A percentile compares a stretch with the other conserved stretches of the same genome.
Evolutionary conservation across 164 flowering plant genomes (phyloP).

Genomic region (Dillenia suffruticosa): DNA sequence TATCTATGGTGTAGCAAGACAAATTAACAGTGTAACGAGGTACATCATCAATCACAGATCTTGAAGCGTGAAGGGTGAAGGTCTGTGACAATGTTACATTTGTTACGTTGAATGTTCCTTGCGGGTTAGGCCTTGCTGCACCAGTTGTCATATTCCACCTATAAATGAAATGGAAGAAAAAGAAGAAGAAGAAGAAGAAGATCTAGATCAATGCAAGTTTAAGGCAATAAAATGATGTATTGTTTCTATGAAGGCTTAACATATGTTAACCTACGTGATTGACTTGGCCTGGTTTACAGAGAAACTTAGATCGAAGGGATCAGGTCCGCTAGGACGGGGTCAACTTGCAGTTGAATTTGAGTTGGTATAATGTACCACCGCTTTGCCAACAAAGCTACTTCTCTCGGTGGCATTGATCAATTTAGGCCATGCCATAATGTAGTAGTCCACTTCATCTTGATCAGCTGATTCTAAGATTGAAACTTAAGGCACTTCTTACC

Average conservation of each 20-base stretch:
- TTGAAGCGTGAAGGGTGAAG: slow-evolving; percentile 36
- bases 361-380: slow-evolving; percentile 38
- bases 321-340: slow-evolving; percentile 43
- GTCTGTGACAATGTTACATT: slow-evolving; percentile 45
- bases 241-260: too few species aligned
- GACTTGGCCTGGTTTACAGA: slow-evolving; percentile 61
- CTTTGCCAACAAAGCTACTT: slow-evolving; percentile 22
- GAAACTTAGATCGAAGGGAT: slow-evolving; percentile 38
- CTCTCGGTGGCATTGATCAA: slow-evolving; percentile 10
- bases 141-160: slow-evolving; percentile 69
- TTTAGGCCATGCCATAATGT: slow-evolving; percentile 56
- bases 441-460: slow-evolving; percentile 41
- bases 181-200: too few species aligned
- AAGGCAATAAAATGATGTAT: too few species aligned
- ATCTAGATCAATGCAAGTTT: too few species aligned
- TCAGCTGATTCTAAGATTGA: slow-evolving; percentile 65
- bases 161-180: neutral
- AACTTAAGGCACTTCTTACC: slow-evolving; percentile 41
- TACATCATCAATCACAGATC: slow-evolving; percentile 13
- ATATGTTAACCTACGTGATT: slow-evolving; percentile 32
- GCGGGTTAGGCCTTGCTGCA: slow-evolving; percentile 83
- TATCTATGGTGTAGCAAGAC: slow-evolving; percentile 33
- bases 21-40: slow-evolving; percentile 39
- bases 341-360: slow-evolving; percentile 25
- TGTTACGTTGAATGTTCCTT: slow-evolving; percentile 57